Evolutionary conservation across 2,329 filamentous ascomycete species (phyloP).

Genomic region (Bipolaris bicolor): DNA sequence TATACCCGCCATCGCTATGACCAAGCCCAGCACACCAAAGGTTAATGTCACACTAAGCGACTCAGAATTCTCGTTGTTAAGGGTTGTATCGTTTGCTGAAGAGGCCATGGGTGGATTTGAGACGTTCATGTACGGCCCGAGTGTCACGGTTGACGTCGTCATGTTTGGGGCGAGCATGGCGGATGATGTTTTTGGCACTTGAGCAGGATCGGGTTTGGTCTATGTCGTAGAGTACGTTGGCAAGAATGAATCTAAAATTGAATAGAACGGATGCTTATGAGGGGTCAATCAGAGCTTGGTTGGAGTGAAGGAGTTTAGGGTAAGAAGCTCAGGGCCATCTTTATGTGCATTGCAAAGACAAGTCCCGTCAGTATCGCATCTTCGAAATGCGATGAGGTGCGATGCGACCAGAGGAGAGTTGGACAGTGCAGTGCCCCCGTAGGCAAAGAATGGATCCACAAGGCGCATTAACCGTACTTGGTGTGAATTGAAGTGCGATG

Average conservation of each 20-base stretch:
- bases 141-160: neutral
- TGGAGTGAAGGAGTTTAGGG: neutral
- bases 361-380: neutral
- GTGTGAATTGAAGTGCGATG: neutral
- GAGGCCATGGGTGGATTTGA: neutral
- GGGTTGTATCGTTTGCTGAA: neutral
- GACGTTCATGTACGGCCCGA: neutral
- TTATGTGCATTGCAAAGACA: neutral
- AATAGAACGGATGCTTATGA: neutral
- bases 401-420: too few species aligned
- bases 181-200: neutral
- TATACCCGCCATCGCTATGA: conserved; percentile 2
- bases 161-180: neutral
- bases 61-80: neutral
- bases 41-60: neutral
- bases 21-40: conserved; percentile 8
- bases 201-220: too few species aligned
- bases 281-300: neutral
- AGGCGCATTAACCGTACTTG: neutral
- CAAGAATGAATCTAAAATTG: neutral
- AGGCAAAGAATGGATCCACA: neutral
- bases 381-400: too few species aligned
- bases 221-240: neutral
- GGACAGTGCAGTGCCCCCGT: too few species aligned
- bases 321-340: neutral